Conservation (phyloP, 768 basidiomycete genomes). For the Trametes maxima region DNA sequence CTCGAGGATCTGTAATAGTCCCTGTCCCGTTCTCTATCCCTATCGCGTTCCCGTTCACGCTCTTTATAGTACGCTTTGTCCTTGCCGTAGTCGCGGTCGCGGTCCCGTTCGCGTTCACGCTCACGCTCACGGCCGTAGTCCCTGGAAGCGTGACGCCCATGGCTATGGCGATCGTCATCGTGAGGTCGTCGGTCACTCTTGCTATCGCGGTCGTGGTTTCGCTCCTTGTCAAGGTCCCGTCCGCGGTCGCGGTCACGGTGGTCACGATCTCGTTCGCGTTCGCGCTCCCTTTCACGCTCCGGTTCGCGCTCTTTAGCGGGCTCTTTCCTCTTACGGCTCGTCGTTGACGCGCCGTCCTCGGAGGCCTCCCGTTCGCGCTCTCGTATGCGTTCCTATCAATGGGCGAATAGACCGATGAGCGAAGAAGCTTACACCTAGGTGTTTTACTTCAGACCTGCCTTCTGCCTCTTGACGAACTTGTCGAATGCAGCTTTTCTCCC, state of each 20-base stretch:
- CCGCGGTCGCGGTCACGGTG: constrained; percentile 33
- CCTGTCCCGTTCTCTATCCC: constrained; percentile 40
- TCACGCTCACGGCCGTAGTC: constrained; percentile 39
- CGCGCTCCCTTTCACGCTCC: constrained; percentile 41
- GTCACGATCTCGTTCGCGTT: constrained; percentile 33
- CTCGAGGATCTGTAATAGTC: constrained; percentile 45
- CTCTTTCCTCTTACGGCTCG: constrained; percentile 81
- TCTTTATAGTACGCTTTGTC: constrained; percentile 38
- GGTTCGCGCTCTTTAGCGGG: constrained; percentile 44
- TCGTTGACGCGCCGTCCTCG: constrained; percentile 80
- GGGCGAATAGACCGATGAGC: not conserved
- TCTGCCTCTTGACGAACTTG: constrained; percentile 90
- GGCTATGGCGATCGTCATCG: constrained; percentile 2
- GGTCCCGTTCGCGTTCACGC: constrained; percentile 27
- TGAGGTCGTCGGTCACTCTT: not conserved
- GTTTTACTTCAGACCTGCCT: constrained; percentile 48
- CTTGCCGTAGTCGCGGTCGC: constrained; percentile 37
- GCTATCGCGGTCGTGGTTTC: constrained; percentile 43
- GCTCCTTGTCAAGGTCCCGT: constrained; percentile 44
- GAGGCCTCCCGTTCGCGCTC: constrained; percentile 56
- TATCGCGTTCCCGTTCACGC: constrained; percentile 23
- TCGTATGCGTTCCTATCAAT: constrained; percentile 70
- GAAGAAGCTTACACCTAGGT: constrained; percentile 10
- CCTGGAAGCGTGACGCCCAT: constrained; percentile 43
- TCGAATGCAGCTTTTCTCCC: constrained; percentile 76